Percentiles rank a stretch among this genome's conserved stretches.
These are phyloP conservation scores for Aureoboletus auriporus DNA, from an alignment of 768 basidiomycete species.

Conservation along the genomic window DNA sequence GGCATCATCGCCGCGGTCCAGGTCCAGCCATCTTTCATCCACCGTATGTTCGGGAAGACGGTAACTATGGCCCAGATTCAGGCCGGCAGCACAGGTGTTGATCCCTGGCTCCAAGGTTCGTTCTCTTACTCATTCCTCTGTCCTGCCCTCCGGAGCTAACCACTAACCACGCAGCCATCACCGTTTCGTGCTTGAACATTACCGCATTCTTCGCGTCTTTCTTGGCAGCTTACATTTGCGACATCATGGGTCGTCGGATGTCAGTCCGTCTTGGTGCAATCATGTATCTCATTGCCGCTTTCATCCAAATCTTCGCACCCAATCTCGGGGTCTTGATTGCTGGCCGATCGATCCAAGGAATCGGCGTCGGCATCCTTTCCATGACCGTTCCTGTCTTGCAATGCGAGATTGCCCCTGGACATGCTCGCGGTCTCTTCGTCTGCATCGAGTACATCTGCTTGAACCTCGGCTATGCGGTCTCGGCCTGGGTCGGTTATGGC, in stretches of 20 bases:
- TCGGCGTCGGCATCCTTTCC: slow-evolving; percentile 48
- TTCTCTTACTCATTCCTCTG: background rate
- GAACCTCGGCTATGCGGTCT: slow-evolving; percentile 46
- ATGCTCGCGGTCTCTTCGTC: slow-evolving; percentile 49
- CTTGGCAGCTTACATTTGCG: slow-evolving; percentile 46
- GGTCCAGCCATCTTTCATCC: slow-evolving; percentile 50
- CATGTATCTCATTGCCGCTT: slow-evolving; percentile 46
- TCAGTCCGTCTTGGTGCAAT: slow-evolving; percentile 47
- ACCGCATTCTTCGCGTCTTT: slow-evolving; percentile 46
- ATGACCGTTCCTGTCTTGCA: slow-evolving; percentile 49
- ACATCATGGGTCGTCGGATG: slow-evolving; percentile 46
- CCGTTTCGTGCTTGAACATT: slow-evolving; percentile 46
- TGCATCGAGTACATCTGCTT: slow-evolving; percentile 52
- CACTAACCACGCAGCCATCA: slow-evolving; percentile 36
- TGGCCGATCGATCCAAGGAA: slow-evolving; percentile 44
- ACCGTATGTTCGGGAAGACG: slow-evolving; percentile 42
- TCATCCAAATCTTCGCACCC: slow-evolving; percentile 48
- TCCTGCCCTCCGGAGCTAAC: background rate
- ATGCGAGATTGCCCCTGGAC: slow-evolving; percentile 44
- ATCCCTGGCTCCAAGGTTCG: slow-evolving; percentile 45
- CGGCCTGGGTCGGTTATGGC: slow-evolving; percentile 46
- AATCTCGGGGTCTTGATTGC: slow-evolving; percentile 37
- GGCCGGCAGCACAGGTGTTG: slow-evolving; percentile 39
- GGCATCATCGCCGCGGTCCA: slow-evolving; percentile 50
- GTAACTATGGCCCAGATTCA: slow-evolving; percentile 45